Percentiles rank a stretch among this genome's conserved stretches.
phyloP scores from a whole-genome alignment of 2,329 filamentous ascomycete species.

The Lecanicillium sp. region DNA sequence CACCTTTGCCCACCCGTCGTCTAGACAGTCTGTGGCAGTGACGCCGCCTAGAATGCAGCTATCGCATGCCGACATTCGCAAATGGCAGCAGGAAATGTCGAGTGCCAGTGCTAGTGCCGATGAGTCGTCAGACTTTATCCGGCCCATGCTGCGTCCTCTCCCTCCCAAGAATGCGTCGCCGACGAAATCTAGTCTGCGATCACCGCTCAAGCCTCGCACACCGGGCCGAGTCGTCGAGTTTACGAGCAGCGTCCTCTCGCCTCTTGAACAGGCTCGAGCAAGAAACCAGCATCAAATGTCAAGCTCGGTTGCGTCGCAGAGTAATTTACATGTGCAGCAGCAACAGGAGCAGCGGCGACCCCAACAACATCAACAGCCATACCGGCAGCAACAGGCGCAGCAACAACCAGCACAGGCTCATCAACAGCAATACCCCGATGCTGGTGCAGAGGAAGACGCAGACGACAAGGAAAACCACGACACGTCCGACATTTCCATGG shows the following conservation, averaged over 20 bases:
- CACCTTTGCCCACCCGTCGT: conserved; percentile 30
- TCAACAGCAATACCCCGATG: conserved; percentile 1
- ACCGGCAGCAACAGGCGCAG: too few relatives aligned
- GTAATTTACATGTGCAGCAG: conserved; percentile 10
- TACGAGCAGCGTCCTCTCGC: conserved; percentile 40
- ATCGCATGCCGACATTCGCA: conserved; percentile 30
- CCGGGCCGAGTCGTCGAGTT: conserved; percentile 52
- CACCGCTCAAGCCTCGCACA: conserved; percentile 48
- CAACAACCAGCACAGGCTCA: too few relatives aligned
- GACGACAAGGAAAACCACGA: conserved; percentile 26
- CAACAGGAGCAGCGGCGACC: conserved; percentile 6
- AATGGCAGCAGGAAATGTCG: conserved; percentile 32
- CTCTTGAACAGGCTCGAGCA: conserved; percentile 29
- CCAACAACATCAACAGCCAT: too few relatives aligned
- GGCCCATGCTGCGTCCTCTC: conserved; percentile 35
- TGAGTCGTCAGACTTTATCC: conserved; percentile 27
- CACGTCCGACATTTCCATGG: conserved; percentile 17
- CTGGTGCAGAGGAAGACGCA: conserved; percentile 9
- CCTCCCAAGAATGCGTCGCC: conserved; percentile 46
- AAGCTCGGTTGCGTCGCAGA: conserved; percentile 13
- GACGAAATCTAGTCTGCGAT: conserved; percentile 47
- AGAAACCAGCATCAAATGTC: conserved; percentile 22
- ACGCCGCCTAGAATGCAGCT: conserved; percentile 34
- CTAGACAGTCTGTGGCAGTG: conserved; percentile 16
- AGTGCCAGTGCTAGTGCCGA: conserved; percentile 21